Evolutionary conservation across 352 stramenopile genomes (phyloP), one percentile per base, ranked within the genome.

Genomic region (Thraustotheca clavata): DNA sequence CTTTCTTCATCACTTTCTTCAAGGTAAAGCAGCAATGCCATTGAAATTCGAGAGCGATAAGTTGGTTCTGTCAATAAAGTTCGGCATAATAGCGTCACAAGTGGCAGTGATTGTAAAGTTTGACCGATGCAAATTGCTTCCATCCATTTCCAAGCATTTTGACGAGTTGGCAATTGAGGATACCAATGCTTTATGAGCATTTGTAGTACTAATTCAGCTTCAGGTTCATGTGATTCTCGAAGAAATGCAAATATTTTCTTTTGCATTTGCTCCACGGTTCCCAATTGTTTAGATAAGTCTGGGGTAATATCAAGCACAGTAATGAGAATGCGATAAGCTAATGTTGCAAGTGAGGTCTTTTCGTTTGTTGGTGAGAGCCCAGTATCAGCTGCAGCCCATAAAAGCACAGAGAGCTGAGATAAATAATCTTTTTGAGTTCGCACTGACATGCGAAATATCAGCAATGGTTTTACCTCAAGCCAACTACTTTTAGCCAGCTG

Each of bases 181-280:
- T 54, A 54, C 14, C 46, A 32, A 26, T 65, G 41, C 16, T 12
- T 6, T 29, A 54, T 38, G 7, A 55, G n/a, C 38, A 65, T n/a
- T 26, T 54, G n/a, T 16, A 65, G 29, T 32, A 65, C 14, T n/a
- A 52, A 32, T 24, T 65, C 35, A 4, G 57, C 57, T 39, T 65
- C 57, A 33, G 47, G 41, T n/a, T 27, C 11, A 9, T 65, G 38
- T 1, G 18, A 16, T 9, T 52, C n/a, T 7, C 38, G 35, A n/a
- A 65, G 33, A 8, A 65, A 32, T 8, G n/a, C 27, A 54, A 65
- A 65, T 4, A 65, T 24, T 27, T 65, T 54, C 39, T 65, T 65
- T 35, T 65, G 57, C 1, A 65, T 18, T 24, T 14, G 11, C 11
- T 52, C 12, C 36, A 65, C 47, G 11, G 57, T 11, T 8, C 36